These are phyloP conservation scores for Salvia miltiorrhiza DNA, from an alignment of 257 asterid species.

Conservation along the genomic window DNA sequence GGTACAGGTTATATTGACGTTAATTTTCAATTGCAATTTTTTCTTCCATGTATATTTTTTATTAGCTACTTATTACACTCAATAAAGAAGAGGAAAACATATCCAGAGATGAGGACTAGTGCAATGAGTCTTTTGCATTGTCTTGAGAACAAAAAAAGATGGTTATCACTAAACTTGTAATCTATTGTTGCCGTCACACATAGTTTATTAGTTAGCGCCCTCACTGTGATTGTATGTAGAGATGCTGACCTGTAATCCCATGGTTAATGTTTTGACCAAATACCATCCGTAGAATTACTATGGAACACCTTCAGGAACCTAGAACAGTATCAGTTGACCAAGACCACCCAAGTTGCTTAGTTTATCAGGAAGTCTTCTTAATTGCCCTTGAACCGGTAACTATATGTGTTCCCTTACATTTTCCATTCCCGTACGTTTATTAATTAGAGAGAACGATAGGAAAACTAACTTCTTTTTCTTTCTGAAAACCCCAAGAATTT, in stretches of 20 bases:
- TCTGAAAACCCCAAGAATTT: not conserved
- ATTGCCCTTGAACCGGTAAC: not conserved
- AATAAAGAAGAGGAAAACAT: not conserved
- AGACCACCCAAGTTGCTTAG: not conserved
- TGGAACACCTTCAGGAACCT: not conserved
- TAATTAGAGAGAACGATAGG: not conserved
- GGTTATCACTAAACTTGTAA: not conserved
- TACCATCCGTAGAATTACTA: not conserved
- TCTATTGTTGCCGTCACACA: not conserved
- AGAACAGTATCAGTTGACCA: not conserved
- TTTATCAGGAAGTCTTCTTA: not conserved
- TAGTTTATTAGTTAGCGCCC: not conserved
- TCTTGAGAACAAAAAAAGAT: not conserved
- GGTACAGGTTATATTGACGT: slow-evolving; percentile 35
- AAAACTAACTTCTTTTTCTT: not conserved
- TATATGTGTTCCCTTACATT: not conserved
- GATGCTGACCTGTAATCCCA: not conserved
- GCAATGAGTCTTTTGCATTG: not conserved
- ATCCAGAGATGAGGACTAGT: not conserved
- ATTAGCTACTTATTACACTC: not conserved
- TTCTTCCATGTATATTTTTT: slow-evolving; percentile 1
- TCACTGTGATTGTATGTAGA: not conserved
- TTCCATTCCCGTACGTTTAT: not conserved
- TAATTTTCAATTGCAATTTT: slow-evolving; percentile 8
- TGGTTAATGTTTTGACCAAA: not conserved